Evolutionary conservation across 805 yeast species (phyloP), one percentile per base, ranked within the genome.

Genomic region (Nakazawaea pomicola): DNA sequence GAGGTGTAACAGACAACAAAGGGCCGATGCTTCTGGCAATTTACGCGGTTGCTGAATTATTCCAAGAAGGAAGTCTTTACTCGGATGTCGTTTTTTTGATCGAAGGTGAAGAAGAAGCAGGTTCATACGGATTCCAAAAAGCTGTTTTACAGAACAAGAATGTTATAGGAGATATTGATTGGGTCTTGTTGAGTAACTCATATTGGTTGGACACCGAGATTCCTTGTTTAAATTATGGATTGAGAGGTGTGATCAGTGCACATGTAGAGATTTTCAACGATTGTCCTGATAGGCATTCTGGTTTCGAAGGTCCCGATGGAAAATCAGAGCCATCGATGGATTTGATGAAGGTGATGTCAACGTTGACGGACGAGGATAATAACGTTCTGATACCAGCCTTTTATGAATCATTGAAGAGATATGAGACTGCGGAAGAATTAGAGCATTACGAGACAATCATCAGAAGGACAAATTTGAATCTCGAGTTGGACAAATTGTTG

Each of bases 251-350:
- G 2, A 70, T 93, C 18, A 84, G 89, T 60, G 83, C 87, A 1
- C 68, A 79, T n/a, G 74, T 93, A 2, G 77, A 76, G 27, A 70
- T 93, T 9, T 65, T 68, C 43, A 78, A 89, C 38, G 90, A 81
- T 48, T 72, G 72, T 45, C 95, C 95, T 1, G 97, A 93, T 58
- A 67, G 95, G 44, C 99, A 93, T 57, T 87, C 97, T 0, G 99
- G 99, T 47, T 93, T 93, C 11, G 95, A 89, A 61, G 99, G 99
- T 39, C 93, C 93, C 8, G 95, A 89, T 62, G 99, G 99, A 38
- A 98, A 98, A 45, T 72, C 83, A 43, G 99, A 91, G 52, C 97
- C 99, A 2, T 80, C 95, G 0, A 76, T 86, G 64, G 98, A 91
- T 55, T 61, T 91, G 59, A 72, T 90, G 30, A 83, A 80, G 40